phyloP scores from a whole-genome alignment of 1,284 basidiomycete genomes.

The Neonothopanus nambi region DNA sequence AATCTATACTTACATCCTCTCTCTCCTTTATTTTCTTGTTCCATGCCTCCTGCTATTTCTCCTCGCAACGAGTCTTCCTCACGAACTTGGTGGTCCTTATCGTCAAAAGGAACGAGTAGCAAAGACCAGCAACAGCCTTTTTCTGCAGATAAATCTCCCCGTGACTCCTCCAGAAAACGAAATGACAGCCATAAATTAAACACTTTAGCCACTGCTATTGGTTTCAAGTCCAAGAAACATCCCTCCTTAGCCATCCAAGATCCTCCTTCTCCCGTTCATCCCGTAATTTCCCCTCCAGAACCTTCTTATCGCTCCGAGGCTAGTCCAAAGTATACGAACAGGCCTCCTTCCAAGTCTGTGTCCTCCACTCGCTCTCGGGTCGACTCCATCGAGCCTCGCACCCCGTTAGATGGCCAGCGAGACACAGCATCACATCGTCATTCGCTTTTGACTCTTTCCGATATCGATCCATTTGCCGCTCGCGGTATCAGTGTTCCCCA shows the following conservation, averaged over 20 bases:
- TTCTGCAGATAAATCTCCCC: slow-evolving; percentile 31
- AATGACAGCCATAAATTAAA: slow-evolving; percentile 46
- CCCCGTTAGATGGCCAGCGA: slow-evolving; percentile 48
- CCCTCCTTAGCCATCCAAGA: slow-evolving; percentile 54
- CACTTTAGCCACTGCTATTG: slow-evolving; percentile 58
- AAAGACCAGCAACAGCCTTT: slow-evolving; percentile 3
- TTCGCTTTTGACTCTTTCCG: slow-evolving; percentile 61
- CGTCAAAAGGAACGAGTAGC: slow-evolving; percentile 22
- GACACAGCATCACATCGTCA: slow-evolving; percentile 42
- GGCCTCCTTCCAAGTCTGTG: slow-evolving; percentile 51
- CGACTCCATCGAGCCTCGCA: slow-evolving; percentile 50
- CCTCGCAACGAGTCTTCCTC: slow-evolving; percentile 33
- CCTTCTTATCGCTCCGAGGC: slow-evolving; percentile 28
- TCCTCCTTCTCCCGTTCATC: slow-evolving; percentile 30
- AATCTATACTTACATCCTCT: slow-evolving; percentile 6
- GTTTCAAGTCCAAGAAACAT: slow-evolving; percentile 61
- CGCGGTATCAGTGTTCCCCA: slow-evolving; percentile 44
- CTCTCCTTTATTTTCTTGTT: slow-evolving; percentile 10
- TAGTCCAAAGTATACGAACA: slow-evolving; percentile 29
- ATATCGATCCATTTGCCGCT: slow-evolving; percentile 62
- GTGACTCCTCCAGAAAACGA: slow-evolving; percentile 27
- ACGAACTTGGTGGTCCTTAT: slow-evolving; percentile 41
- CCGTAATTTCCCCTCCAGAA: slow-evolving; percentile 20
- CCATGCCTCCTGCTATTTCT: slow-evolving; percentile 29
- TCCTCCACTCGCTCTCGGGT: slow-evolving; percentile 50